Conservation (phyloP, 352 stramenopile species). For the Pythium diclinum region DNA sequence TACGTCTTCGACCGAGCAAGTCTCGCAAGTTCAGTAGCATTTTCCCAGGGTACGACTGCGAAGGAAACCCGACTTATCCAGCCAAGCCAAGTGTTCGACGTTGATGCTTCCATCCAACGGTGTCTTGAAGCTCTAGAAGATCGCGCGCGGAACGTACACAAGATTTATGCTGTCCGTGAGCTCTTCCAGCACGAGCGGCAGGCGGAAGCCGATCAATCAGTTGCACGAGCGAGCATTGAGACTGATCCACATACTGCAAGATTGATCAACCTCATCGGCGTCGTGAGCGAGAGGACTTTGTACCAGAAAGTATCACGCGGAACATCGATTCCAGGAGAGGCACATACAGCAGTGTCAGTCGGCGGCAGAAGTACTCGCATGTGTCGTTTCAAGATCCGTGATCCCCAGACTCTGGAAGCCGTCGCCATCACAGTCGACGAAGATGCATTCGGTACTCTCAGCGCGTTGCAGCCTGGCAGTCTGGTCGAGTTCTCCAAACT, state of each 20-base stretch:
- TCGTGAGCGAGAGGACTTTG: conserved; percentile 12
- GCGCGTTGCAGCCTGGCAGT: conserved; percentile 26
- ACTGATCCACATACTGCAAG: conserved; percentile 14
- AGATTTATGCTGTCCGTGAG: conserved; percentile 1
- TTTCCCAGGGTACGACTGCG: not conserved
- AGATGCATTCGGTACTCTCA: conserved; percentile 38
- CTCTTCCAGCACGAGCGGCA: conserved; percentile 12
- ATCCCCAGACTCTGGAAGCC: conserved; percentile 39
- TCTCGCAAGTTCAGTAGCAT: not conserved
- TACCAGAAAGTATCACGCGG: conserved; percentile 9
- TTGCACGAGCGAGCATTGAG: not conserved
- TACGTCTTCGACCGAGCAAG: not conserved
- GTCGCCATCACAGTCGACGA: conserved; percentile 49
- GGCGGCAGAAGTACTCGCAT: not conserved
- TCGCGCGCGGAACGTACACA: not conserved
- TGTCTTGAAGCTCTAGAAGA: conserved; percentile 6
- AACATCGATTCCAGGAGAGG: not conserved
- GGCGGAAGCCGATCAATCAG: not conserved
- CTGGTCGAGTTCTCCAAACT: conserved; percentile 57
- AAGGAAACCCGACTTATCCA: not conserved
- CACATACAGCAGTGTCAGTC: not conserved
- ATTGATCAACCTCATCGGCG: conserved; percentile 20
- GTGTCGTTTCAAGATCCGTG: conserved; percentile 37
- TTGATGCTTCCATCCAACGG: not conserved
- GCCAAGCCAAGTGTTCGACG: not conserved